These are phyloP conservation scores for Xylaria sp. DNA, from an alignment of 2,329 filamentous ascomycete genomes.

Conservation along the genomic window DNA sequence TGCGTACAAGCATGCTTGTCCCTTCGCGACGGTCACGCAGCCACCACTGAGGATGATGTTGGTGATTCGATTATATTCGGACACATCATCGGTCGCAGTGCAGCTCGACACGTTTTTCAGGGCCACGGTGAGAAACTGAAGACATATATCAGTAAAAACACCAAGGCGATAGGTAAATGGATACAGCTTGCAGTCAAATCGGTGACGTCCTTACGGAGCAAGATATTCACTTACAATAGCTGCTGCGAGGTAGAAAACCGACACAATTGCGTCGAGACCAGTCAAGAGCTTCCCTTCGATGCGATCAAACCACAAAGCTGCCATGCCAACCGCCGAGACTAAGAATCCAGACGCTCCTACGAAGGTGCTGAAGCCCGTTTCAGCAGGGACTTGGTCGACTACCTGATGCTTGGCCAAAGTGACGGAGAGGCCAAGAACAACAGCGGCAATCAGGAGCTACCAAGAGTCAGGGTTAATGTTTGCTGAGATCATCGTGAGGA, in stretches of 20 bases:
- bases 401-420: conserved; percentile 18
- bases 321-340: conserved; percentile 16
- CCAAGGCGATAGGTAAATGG: neutral
- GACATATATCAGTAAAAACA: conserved; percentile 4
- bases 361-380: conserved; percentile 23
- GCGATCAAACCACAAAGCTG: conserved; percentile 12
- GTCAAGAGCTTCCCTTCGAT: neutral
- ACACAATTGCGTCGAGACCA: conserved; percentile 5
- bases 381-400: neutral
- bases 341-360: conserved; percentile 16
- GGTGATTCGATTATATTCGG: neutral
- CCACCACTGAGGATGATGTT: conserved; percentile 30
- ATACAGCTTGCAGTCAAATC: neutral
- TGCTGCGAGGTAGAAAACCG: conserved; percentile 3
- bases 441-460: conserved; percentile 9
- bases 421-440: conserved; percentile 23
- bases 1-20: neutral
- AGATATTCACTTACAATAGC: conserved; percentile 17
- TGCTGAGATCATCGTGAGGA: neutral
- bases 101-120: conserved; percentile 17
- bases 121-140: conserved; percentile 11
- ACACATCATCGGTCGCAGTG: neutral
- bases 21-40: neutral
- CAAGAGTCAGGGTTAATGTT: neutral
- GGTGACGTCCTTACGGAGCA: too few relatives aligned